Evolutionary conservation across 805 yeast genomes (phyloP).

Genomic region (Suhomyces sp.): DNA sequence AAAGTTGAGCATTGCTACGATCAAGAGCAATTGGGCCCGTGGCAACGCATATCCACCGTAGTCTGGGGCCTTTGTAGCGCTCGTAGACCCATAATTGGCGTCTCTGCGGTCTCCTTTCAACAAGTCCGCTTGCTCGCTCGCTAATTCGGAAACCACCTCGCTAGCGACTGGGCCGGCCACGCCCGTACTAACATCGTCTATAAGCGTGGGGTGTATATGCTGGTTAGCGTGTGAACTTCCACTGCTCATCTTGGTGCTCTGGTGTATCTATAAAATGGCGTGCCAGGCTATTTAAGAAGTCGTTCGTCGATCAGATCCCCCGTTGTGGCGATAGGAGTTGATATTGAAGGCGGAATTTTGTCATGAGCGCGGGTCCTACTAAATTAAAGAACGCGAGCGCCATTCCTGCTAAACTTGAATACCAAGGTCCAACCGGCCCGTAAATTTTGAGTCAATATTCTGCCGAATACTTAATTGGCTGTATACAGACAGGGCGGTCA

Average conservation of each 20-base stretch:
- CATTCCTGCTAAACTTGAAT: too few relatives aligned
- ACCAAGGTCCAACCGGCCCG: too few relatives aligned
- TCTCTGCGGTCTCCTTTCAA: constrained; percentile 4
- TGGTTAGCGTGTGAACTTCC: neutral
- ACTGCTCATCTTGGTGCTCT: neutral
- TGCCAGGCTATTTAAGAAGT: neutral
- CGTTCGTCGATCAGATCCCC: neutral
- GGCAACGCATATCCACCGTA: constrained; percentile 28
- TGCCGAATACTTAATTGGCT: too few relatives aligned
- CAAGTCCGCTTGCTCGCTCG: constrained; percentile 11
- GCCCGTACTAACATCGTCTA: constrained; percentile 32
- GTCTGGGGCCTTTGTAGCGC: constrained; percentile 6
- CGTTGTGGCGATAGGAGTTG: neutral
- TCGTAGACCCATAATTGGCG: constrained; percentile 17
- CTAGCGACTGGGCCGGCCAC: constrained; percentile 34
- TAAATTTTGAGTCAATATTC: neutral
- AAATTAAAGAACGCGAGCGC: too few relatives aligned
- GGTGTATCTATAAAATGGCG: neutral
- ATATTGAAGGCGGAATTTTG: neutral
- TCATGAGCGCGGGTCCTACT: neutral
- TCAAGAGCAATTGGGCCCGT: constrained; percentile 24
- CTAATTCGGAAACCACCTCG: constrained; percentile 36
- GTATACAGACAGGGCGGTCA: too few relatives aligned
- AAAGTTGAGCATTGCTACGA: constrained; percentile 32
- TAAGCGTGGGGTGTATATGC: constrained; percentile 11